Evolutionary conservation across 1,284 basidiomycete genomes (phyloP), one percentile per base, ranked within the genome.

Genomic region (Lignosus rhinocerotis): DNA sequence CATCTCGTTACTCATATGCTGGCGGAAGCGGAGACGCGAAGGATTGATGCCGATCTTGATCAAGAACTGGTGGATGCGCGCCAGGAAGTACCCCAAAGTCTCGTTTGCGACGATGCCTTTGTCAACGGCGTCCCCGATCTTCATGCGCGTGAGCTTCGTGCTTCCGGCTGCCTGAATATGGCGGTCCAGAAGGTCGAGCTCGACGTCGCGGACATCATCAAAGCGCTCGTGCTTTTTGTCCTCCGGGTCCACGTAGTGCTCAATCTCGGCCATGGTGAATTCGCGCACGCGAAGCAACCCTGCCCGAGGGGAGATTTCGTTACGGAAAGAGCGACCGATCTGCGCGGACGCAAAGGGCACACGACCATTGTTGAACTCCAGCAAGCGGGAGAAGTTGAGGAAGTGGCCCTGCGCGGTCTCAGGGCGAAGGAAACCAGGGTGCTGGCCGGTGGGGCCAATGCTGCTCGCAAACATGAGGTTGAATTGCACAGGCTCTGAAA

Each of bases 231-330:
- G 97, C 21, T 75, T 78, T 80, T 99, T 99, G 80, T 98, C 90
- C 54, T 85, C 82, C 7, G 96, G 97, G 78, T 99, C 96, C 67
- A 99, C 96, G 69, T 82, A 99, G 80, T 99, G 96, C 78, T 99
- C 97, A 74, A 99, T 98, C 79, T 99, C 97, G 55, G 95, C 97
- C 96, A 99, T 98, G 38, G 93, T 97, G 78, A 99, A 99, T 74
- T 99, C 97, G 65, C 96, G 91, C 43, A 99, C 97, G 65, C 97
- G 94, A 52, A 99, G 83, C 48, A 99, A 83, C 59, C 96, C 97
- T 54, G 96, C 94, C 58, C 94, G 90, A 30, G 97, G 97, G 6
- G 94, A 96, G 70, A 99, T 99, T 75, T 99, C 97, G 74, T 99
- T 99, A 62, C 97, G 87, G 87, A 99, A 99, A 33, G 92, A 88